A percentile compares a stretch with the other conserved stretches of the same genome.
These are phyloP conservation scores for Spathaspora passalidarum DNA, from an alignment of 805 yeast genomes.

Conservation along the genomic window DNA sequence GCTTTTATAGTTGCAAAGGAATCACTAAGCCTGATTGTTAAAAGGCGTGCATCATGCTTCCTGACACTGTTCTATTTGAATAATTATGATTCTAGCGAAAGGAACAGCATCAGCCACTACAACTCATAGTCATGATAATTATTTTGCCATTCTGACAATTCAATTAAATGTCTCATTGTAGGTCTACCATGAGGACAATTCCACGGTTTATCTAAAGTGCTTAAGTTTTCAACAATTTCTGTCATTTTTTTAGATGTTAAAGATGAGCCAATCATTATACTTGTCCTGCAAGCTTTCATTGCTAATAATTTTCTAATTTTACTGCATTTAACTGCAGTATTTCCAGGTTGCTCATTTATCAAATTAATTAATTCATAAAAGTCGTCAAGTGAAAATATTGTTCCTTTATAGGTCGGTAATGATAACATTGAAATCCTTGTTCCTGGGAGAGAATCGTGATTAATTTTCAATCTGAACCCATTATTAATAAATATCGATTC, in stretches of 20 bases:
- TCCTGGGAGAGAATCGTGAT: slow-evolving; percentile 56
- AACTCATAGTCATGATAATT: slow-evolving; percentile 15
- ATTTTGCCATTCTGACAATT: slow-evolving; percentile 31
- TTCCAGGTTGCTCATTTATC: slow-evolving; percentile 25
- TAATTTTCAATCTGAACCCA: slow-evolving; percentile 66
- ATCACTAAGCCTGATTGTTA: too few relatives aligned
- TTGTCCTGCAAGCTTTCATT: slow-evolving; percentile 90
- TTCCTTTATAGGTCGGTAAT: slow-evolving; percentile 70
- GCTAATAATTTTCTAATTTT: slow-evolving; percentile 86
- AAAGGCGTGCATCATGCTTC: too few relatives aligned
- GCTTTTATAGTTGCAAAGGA: too few relatives aligned
- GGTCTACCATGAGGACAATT: slow-evolving; percentile 97
- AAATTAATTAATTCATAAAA: slow-evolving; percentile 74
- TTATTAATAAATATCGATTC: slow-evolving; percentile 57
- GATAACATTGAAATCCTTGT: slow-evolving; percentile 51
- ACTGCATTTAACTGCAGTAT: slow-evolving; percentile 51
- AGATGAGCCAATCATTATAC: slow-evolving; percentile 90
- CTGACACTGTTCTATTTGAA: too few relatives aligned
- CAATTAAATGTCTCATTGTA: slow-evolving; percentile 86
- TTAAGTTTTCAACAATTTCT: slow-evolving; percentile 62
- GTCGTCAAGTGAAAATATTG: slow-evolving; percentile 64
- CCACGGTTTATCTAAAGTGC: slow-evolving; percentile 89
- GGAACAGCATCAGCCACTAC: neutral
- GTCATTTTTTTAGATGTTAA: slow-evolving; percentile 61
- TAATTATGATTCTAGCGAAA: too few relatives aligned